phyloP scores from a whole-genome alignment of 1,284 basidiomycete species.

The Malassezia furfur region DNA sequence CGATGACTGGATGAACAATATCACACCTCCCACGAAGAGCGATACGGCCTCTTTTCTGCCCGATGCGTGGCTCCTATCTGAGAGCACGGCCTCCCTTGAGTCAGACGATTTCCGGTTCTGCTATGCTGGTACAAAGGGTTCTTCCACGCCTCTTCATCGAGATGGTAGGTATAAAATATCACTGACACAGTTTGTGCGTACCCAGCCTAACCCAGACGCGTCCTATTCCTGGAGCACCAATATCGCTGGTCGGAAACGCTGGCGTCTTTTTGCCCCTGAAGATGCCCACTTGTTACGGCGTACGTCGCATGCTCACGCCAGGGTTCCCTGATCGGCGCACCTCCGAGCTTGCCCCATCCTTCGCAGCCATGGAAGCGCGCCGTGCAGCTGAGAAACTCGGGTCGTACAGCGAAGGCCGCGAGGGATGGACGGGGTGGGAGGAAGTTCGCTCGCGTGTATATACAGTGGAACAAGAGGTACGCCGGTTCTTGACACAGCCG shows the following conservation, averaged over 20 bases:
- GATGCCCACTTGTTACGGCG: slow-evolving; percentile 38
- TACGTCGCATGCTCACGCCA: slow-evolving; percentile 18
- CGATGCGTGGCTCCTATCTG: slow-evolving; percentile 20
- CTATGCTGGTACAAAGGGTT: slow-evolving; percentile 30
- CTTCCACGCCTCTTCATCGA: slow-evolving; percentile 29
- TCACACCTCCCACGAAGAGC: not conserved
- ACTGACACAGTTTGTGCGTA: slow-evolving; percentile 7
- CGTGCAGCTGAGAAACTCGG: slow-evolving; percentile 28
- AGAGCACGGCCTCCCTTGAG: slow-evolving; percentile 50
- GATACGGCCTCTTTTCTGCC: not conserved
- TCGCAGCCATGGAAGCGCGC: slow-evolving; percentile 23
- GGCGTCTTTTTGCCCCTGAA: slow-evolving; percentile 54
- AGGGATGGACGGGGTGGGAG: slow-evolving; percentile 20
- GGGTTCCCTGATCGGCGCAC: slow-evolving; percentile 36
- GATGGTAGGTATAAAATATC: slow-evolving; percentile 20
- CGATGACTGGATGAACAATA: slow-evolving; percentile 53
- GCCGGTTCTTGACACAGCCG: not conserved
- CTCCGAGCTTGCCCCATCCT: slow-evolving; percentile 30
- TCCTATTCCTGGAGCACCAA: slow-evolving; percentile 57
- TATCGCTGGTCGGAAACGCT: slow-evolving; percentile 53
- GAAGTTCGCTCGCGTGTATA: slow-evolving; percentile 12
- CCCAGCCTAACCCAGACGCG: slow-evolving; percentile 40
- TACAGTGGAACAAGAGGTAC: slow-evolving; percentile 11
- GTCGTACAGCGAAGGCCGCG: slow-evolving; percentile 4
- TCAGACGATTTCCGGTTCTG: slow-evolving; percentile 53